Evolutionary conservation across 2,329 filamentous ascomycete species (phyloP).

Genomic region (Pseudopithomyces maydicus): DNA sequence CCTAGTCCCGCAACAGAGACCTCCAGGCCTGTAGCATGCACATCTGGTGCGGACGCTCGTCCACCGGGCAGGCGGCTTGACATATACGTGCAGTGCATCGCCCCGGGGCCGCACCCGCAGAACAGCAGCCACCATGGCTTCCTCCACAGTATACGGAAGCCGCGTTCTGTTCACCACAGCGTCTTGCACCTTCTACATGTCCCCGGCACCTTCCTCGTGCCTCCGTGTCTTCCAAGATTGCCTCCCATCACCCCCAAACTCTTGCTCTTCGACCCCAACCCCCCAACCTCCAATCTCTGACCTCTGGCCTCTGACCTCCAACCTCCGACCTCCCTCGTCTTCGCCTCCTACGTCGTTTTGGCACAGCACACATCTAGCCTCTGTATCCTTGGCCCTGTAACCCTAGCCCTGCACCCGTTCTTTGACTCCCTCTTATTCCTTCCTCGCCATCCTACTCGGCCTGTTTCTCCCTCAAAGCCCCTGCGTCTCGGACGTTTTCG

Average conservation of each 20-base stretch:
- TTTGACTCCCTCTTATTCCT: slow-evolving; percentile 10
- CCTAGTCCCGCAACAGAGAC: too few species aligned
- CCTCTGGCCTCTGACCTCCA: slow-evolving; percentile 1
- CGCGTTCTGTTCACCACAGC: too few species aligned
- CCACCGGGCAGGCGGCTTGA: too few species aligned
- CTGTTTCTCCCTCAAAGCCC: slow-evolving; percentile 22
- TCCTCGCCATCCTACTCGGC: slow-evolving; percentile 12
- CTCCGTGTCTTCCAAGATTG: too few species aligned
- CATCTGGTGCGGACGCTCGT: too few species aligned
- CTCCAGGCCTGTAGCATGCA: too few species aligned
- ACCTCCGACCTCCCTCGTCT: background rate
- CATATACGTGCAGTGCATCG: too few species aligned
- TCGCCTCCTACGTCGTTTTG: slow-evolving; percentile 4
- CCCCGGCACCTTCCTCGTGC: slow-evolving; percentile 2
- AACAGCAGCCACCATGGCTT: too few species aligned
- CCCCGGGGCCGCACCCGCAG: too few species aligned
- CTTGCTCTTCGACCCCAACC: background rate
- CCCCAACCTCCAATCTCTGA: background rate
- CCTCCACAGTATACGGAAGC: too few species aligned
- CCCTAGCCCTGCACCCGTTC: slow-evolving; percentile 18
- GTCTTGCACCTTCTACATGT: background rate
- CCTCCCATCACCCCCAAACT: too few species aligned
- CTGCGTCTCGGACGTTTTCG: slow-evolving; percentile 31
- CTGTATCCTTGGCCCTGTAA: slow-evolving; percentile 12
- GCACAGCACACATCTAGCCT: background rate